These are phyloP conservation scores for Acer campestre DNA, from an alignment of 345 rosid genomes.

Conservation along the genomic window DNA sequence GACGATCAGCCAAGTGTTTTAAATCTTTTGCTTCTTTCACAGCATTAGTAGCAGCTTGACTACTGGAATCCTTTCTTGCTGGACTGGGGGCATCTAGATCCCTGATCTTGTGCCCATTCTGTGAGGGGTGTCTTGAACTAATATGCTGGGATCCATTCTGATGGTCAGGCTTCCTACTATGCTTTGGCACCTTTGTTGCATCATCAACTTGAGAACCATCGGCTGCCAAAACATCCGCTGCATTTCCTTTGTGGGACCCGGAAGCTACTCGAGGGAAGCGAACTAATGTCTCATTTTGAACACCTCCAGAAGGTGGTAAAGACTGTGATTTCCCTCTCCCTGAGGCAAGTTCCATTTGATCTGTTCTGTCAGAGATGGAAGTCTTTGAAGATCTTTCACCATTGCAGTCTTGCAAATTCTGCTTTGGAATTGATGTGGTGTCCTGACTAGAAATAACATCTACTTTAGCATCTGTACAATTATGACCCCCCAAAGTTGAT, in stretches of 20 bases:
- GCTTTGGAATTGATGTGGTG: conserved; percentile 38
- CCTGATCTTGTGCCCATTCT: conserved; percentile 55
- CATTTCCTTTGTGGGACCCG: conserved; percentile 41
- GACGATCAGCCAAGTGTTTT: conserved; percentile 94
- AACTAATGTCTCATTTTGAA: conserved; percentile 42
- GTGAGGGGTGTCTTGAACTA: conserved; percentile 44
- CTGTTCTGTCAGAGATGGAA: conserved; percentile 33
- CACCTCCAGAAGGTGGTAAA: conserved; percentile 47
- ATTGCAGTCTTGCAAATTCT: conserved; percentile 38
- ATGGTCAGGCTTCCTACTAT: conserved; percentile 43
- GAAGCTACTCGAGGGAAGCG: conserved; percentile 25
- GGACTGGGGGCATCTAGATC: conserved; percentile 68
- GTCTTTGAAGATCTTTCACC: conserved; percentile 36
- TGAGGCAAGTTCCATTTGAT: conserved; percentile 39
- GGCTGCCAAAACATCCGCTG: conserved; percentile 23
- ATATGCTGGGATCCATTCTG: conserved; percentile 49
- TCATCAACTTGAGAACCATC: conserved; percentile 40
- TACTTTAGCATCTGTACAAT: conserved; percentile 45
- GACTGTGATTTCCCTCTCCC: conserved; percentile 43
- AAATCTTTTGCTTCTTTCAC: conserved; percentile 92
- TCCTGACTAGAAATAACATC: conserved; percentile 42
- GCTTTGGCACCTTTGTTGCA: conserved; percentile 40
- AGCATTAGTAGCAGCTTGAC: conserved; percentile 68
- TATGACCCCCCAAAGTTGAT: conserved; percentile 31
- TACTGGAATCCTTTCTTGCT: conserved; percentile 64